These are phyloP conservation scores for Pseudogymnoascus sp. DNA, from an alignment of 2,329 filamentous ascomycete genomes.

Conservation along the genomic window DNA sequence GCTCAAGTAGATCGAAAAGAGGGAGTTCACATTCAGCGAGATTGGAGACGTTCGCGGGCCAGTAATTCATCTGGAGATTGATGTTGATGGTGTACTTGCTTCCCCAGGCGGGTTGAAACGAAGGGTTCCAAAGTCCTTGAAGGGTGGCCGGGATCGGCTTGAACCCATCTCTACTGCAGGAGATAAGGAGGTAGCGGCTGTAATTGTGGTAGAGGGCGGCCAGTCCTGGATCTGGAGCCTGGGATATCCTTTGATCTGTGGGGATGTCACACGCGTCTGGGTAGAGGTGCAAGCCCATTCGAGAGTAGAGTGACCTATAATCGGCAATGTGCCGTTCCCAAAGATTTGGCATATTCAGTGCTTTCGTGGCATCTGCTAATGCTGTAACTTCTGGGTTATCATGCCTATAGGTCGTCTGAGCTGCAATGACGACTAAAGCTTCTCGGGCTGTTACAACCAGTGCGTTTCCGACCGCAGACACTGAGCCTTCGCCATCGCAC, in stretches of 20 bases:
- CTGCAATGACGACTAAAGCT: conserved; percentile 33
- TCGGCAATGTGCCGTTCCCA: conserved; percentile 30
- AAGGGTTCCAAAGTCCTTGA: conserved; percentile 41
- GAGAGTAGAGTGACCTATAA: conserved; percentile 30
- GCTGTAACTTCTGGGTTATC: conserved; percentile 26
- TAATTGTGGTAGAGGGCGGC: conserved; percentile 34
- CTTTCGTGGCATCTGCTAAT: conserved; percentile 21
- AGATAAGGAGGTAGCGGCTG: conserved; percentile 36
- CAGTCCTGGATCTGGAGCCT: conserved; percentile 19
- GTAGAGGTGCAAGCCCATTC: conserved; percentile 29
- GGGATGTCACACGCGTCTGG: conserved; percentile 24
- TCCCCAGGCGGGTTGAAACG: conserved; percentile 40
- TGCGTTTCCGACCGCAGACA: conserved; percentile 30
- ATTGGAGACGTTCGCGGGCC: conserved; percentile 32
- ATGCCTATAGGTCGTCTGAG: conserved; percentile 35
- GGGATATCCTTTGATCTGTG: conserved; percentile 29
- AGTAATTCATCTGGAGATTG: conserved; percentile 50
- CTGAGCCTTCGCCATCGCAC: conserved; percentile 25
- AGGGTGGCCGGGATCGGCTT: conserved; percentile 37
- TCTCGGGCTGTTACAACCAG: conserved; percentile 34
- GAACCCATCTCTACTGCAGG: conserved; percentile 27
- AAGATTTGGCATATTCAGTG: conserved; percentile 23
- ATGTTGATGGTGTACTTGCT: conserved; percentile 47
- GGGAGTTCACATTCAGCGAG: conserved; percentile 35
- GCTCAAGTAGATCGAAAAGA: conserved; percentile 36